These are phyloP conservation scores for Fusarium vanettenii DNA, from an alignment of 2,329 filamentous ascomycete genomes.

Conservation along the genomic window DNA sequence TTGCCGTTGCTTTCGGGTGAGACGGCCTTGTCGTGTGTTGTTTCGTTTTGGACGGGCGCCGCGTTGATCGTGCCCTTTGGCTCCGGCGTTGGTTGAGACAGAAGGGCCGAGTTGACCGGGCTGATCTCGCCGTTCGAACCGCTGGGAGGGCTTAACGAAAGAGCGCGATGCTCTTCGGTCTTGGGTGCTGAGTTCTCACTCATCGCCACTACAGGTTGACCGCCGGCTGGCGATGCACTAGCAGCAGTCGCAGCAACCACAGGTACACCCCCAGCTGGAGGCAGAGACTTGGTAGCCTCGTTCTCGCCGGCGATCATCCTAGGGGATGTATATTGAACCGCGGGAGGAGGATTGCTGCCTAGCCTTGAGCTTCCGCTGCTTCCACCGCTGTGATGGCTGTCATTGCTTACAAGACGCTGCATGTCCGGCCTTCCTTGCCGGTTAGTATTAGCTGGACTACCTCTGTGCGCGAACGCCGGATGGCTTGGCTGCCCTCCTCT, in stretches of 20 bases:
- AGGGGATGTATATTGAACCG: conserved; percentile 10
- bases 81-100: conserved; percentile 15
- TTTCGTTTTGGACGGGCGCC: background rate
- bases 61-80: background rate
- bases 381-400: conserved; percentile 22
- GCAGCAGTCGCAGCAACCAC: conserved; percentile 1
- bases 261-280: conserved; percentile 9
- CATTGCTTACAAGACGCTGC: conserved; percentile 16
- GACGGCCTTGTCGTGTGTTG: background rate
- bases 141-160: conserved; percentile 35
- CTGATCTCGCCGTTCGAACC: conserved; percentile 18
- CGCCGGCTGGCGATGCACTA: conserved; percentile 1
- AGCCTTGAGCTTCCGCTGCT: conserved; percentile 16
- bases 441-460: background rate
- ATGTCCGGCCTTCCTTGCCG: conserved; percentile 4
- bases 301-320: conserved; percentile 13
- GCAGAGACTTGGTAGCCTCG: conserved; percentile 1
- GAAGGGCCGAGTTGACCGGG: conserved; percentile 13
- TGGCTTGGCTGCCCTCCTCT: background rate
- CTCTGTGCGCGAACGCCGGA: background rate
- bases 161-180: conserved; percentile 16
- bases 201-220: background rate
- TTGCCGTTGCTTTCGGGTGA: conserved; percentile 5
- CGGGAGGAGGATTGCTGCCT: background rate
- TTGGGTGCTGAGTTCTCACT: background rate